These are phyloP conservation scores for Pterocarpus santalinus DNA, from an alignment of 306 rosid species.

Conservation along the genomic window DNA sequence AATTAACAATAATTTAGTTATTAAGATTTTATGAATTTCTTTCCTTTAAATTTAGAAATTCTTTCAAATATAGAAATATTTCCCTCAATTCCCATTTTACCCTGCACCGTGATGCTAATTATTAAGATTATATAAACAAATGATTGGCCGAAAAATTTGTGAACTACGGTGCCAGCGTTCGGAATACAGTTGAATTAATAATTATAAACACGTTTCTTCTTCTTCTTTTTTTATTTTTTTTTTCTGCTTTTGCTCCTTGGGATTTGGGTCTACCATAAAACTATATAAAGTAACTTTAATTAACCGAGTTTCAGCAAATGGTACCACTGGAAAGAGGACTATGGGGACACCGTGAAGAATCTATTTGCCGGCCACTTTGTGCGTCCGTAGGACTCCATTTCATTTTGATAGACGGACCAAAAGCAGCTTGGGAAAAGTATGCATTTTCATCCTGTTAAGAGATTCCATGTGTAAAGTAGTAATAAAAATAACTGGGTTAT, in stretches of 20 bases:
- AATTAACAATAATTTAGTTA: no score
- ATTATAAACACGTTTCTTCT: neutral
- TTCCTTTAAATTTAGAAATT: no score
- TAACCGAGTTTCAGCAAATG: neutral
- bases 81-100: neutral
- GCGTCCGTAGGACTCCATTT: constrained; percentile 40
- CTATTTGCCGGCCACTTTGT: constrained; percentile 45
- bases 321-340: constrained; percentile 25
- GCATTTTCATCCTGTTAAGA: constrained; percentile 55
- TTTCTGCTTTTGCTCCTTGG: neutral
- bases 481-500: constrained; percentile 27
- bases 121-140: neutral
- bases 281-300: neutral
- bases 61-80: no score
- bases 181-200: neutral
- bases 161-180: no score
- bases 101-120: neutral
- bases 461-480: constrained; percentile 48
- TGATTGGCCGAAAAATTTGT: no score
- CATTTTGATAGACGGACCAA: constrained; percentile 17
- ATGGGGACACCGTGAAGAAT: constrained; percentile 54
- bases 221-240: neutral
- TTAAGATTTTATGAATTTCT: no score
- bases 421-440: constrained; percentile 43
- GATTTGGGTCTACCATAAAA: neutral